phyloP scores from a whole-genome alignment of 108 stramenopile species.

The Cyclotella choctawhatcheeana region DNA sequence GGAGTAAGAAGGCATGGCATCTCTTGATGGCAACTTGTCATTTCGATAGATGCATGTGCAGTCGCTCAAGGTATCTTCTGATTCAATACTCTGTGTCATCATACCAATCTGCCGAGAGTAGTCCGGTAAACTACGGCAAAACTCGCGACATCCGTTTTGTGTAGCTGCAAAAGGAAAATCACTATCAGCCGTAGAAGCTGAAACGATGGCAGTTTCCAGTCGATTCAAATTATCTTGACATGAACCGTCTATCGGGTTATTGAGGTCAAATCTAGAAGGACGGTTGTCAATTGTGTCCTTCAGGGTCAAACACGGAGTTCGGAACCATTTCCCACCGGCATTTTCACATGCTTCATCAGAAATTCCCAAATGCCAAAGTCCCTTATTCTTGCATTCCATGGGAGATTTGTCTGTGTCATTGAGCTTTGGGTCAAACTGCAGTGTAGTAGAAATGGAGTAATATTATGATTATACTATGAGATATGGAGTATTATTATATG shows the following conservation, averaged over 20 bases:
- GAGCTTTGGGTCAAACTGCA: slow-evolving; percentile 2
- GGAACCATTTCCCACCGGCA: slow-evolving; percentile 1
- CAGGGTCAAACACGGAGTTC: slow-evolving; percentile 11
- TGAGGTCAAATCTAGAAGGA: slow-evolving; percentile 2
- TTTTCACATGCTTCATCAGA: slow-evolving; percentile 13
- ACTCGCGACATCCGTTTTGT: neutral
- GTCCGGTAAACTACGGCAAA: neutral
- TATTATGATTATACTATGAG: no score
- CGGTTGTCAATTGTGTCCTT: slow-evolving; percentile 3
- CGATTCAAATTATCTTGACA: neutral
- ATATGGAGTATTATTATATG: neutral
- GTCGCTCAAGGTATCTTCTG: neutral
- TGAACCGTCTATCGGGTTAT: neutral
- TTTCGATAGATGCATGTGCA: slow-evolving; percentile 1
- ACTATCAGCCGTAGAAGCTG: neutral
- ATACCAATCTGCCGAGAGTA: neutral
- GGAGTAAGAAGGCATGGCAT: neutral
- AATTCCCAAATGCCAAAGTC: slow-evolving; percentile 6
- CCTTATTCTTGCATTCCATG: slow-evolving; percentile 11
- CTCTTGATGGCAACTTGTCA: neutral
- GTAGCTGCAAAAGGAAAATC: neutral
- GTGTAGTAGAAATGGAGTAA: neutral
- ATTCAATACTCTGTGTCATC: neutral
- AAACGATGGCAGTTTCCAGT: neutral
- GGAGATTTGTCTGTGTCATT: neutral